Conservation (phyloP, 2,329 filamentous ascomycete genomes). For the Sporothrix pseudoabietina region DNA sequence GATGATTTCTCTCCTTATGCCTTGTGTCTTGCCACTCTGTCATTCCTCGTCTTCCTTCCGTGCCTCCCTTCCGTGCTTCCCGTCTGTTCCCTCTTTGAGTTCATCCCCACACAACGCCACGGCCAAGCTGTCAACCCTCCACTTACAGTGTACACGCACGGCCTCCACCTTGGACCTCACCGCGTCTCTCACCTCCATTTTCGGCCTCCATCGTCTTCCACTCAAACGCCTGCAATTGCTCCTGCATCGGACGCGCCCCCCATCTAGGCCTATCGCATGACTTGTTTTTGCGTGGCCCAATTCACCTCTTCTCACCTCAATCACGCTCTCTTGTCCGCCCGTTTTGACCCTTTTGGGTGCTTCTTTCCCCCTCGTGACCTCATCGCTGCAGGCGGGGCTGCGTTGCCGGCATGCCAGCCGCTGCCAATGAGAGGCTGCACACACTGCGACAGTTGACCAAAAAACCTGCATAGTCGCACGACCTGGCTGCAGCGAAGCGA, state of each 20-base stretch:
- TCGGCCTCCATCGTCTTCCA: neutral
- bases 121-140: neutral
- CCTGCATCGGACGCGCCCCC: conserved; percentile 30
- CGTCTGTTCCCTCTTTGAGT: neutral
- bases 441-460: neutral
- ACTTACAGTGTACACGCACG: neutral
- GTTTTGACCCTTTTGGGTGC: neutral
- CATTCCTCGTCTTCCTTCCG: neutral
- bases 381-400: neutral
- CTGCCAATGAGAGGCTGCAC: conserved; percentile 2
- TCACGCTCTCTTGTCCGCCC: neutral
- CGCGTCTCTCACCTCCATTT: conserved; percentile 20
- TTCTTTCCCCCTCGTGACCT: conserved; percentile 23
- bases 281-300: neutral
- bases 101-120: neutral
- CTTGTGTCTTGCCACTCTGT: neutral
- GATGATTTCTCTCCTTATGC: neutral
- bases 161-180: conserved; percentile 8
- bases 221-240: conserved; percentile 16
- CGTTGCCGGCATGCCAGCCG: neutral
- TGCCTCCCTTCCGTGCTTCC: neutral
- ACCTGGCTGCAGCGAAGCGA: neutral
- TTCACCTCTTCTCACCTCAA: neutral
- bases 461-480: conserved; percentile 1
- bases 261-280: conserved; percentile 4